phyloP scores from a whole-genome alignment of 2,329 filamentous ascomycete genomes.

The Colletotrichum horii region DNA sequence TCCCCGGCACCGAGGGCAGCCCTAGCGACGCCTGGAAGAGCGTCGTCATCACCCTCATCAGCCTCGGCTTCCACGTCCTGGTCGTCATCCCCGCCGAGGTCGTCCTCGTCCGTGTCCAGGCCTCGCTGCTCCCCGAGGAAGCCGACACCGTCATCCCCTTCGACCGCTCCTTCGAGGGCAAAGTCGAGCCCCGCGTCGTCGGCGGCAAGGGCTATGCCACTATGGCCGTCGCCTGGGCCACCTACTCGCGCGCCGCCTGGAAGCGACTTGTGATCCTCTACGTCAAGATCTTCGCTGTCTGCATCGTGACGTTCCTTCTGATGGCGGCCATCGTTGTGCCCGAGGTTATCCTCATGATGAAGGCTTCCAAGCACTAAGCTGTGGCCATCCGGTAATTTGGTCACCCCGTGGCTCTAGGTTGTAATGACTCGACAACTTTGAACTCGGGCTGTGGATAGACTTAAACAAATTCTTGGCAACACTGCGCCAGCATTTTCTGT shows the following conservation, averaged over 20 bases:
- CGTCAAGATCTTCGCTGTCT: constrained; percentile 70
- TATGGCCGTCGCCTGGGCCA: constrained; percentile 78
- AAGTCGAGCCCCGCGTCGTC: constrained; percentile 76
- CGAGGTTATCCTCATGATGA: constrained; percentile 52
- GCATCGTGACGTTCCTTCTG: constrained; percentile 50
- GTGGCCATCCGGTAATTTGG: neutral
- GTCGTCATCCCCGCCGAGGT: constrained; percentile 78
- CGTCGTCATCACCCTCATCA: constrained; percentile 47
- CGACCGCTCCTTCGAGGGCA: constrained; percentile 83
- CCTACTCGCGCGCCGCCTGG: constrained; percentile 75
- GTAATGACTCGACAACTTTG: neutral
- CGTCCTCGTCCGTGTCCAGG: constrained; percentile 82
- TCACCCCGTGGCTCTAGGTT: neutral
- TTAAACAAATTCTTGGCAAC: neutral
- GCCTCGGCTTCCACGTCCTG: constrained; percentile 60
- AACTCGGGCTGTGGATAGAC: neutral
- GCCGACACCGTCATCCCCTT: constrained; percentile 88
- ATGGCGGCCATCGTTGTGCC: constrained; percentile 55
- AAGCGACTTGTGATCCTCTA: constrained; percentile 77
- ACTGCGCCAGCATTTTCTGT: neutral
- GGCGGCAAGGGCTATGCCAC: constrained; percentile 74
- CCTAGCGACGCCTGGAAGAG: constrained; percentile 49
- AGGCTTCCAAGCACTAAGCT: constrained; percentile 15
- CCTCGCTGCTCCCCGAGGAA: constrained; percentile 81
- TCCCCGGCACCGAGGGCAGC: constrained; percentile 41